Percentiles rank a stretch among this genome's conserved stretches.
Conservation (phyloP, 306 rosid genomes). For the Rosa lucieae region DNA sequence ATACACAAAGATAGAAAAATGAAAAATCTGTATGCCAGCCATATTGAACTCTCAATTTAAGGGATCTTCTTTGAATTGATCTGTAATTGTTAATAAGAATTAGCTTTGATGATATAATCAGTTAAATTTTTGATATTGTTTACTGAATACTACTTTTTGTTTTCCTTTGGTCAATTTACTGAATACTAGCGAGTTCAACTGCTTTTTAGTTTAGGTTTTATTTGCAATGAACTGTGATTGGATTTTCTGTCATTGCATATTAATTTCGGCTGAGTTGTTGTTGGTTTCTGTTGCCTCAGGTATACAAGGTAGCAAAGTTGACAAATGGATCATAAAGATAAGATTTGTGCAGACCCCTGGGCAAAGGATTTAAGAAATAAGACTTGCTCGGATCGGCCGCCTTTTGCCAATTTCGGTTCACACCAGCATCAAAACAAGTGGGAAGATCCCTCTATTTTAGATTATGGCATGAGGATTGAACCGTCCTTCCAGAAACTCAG, state of each 20-base stretch:
- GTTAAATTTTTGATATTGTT: background rate
- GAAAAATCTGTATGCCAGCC: background rate
- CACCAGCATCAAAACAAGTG: conserved; percentile 48
- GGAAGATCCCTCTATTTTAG: conserved; percentile 52
- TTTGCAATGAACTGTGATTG: conserved; percentile 9
- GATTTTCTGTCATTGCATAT: conserved; percentile 5
- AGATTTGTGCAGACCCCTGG: conserved; percentile 52
- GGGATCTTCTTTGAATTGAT: conserved; percentile 16
- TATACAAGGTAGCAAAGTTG: conserved; percentile 9
- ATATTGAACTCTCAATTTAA: conserved; percentile 7
- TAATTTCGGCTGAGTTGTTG: conserved; percentile 30
- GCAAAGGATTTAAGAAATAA: conserved; percentile 42
- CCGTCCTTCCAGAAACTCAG: conserved; percentile 51
- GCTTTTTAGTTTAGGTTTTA: background rate
- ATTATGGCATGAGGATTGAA: conserved; percentile 49
- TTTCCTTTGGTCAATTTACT: background rate
- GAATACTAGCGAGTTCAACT: background rate
- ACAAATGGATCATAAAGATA: conserved; percentile 64
- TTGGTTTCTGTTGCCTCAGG: conserved; percentile 29
- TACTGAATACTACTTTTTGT: background rate
- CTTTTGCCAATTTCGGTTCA: conserved; percentile 42
- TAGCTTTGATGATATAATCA: background rate
- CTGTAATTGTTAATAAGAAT: background rate
- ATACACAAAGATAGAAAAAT: background rate
- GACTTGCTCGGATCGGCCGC: conserved; percentile 35